Base-by-base conservation (phyloP, 108 stramenopile species). In the Skeletonema tropicum region DNA sequence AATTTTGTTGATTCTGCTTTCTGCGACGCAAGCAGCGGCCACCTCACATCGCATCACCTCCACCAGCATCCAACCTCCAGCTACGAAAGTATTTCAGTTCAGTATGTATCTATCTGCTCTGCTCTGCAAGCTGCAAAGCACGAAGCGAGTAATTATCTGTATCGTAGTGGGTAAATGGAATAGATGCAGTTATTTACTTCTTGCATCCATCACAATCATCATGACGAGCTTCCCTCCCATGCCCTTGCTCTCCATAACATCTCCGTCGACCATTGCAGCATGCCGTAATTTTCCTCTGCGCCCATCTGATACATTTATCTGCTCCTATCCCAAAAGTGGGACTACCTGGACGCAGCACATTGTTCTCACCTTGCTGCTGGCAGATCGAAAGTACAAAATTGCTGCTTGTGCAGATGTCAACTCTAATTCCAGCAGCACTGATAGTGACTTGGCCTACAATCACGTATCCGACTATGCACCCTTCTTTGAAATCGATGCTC, bases 271-370 rank as follows among this genome's bases (percentile, higher is more conserved):
- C 4, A 60, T 89, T 10, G 45, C 75, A 21, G 72, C 71, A 38
- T 89, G 89, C 58, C 67, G 70, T 26, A 60, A 71, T 2, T 31
- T 86, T 1, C 46, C 63, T 9, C 60, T 85, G 9, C 58, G 60
- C 11, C 64, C 68, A 6, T 71, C 64, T 0, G 87, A 90, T 57
- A 64, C 88, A 17, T 88, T 90, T 70, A 73, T 90, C 26, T 86
- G 86, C 70, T 83, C 84, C 3, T 90, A 85, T 70, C 90, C 90
- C 12, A 90, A 93, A 68, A 71, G 71, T 30, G 92, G 92, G 1
- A 93, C 92, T 25, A 93, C 92, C 2, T 93, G 92, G 92, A 90
- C 78, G 45, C 92, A 93, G 64, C 80, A 83, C 67, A 87, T 90
- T 71, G 82, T 90, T 4, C 39, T 85, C 32, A 72, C 73, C 17